Conservation (phyloP, 306 rosid genomes). For the Fragaria ananassa region DNA sequence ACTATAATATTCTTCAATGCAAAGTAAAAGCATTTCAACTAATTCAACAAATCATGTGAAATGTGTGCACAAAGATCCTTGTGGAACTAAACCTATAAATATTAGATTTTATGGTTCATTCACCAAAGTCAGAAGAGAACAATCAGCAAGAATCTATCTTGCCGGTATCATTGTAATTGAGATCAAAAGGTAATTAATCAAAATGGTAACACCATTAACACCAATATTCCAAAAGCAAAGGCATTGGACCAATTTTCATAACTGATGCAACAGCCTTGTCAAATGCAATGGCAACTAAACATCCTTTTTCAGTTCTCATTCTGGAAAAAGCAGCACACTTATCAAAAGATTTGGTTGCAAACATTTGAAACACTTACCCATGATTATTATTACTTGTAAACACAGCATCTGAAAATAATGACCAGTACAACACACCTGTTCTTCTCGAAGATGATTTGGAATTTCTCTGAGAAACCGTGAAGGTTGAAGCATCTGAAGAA, state of each 20-base stretch:
- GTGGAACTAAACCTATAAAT: neutral
- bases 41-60: neutral
- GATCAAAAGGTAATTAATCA: neutral
- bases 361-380: neutral
- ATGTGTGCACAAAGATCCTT: neutral
- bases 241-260: neutral
- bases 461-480: constrained; percentile 88
- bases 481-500: constrained; percentile 78
- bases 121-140: neutral
- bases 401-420: constrained; percentile 15
- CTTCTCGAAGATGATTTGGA: constrained; percentile 72
- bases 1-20: neutral
- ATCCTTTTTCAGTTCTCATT: neutral
- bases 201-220: neutral
- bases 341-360: neutral
- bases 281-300: neutral
- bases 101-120: neutral
- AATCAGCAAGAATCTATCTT: neutral
- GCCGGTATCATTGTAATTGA: neutral
- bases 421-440: constrained; percentile 55
- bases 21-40: neutral
- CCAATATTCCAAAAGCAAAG: neutral
- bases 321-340: neutral
- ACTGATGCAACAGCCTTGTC: neutral
- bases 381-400: neutral